These are phyloP conservation scores for Leucoagaricus sp. DNA, from an alignment of 1,284 basidiomycete genomes.

Conservation along the genomic window DNA sequence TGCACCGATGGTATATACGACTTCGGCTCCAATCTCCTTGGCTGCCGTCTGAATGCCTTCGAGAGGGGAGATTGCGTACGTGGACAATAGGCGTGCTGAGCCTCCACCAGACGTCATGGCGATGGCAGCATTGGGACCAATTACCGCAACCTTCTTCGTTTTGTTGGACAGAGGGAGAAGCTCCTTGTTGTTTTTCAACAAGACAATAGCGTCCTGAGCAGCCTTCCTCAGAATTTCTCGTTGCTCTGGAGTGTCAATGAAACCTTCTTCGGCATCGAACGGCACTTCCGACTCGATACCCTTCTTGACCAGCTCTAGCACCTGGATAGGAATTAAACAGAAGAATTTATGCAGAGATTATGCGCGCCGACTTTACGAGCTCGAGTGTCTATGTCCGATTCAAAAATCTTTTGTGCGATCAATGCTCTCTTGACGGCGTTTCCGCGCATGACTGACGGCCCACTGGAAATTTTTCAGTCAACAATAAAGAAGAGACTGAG, in stretches of 20 bases:
- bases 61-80: slow-evolving; percentile 50
- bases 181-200: slow-evolving; percentile 49
- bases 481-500: background rate
- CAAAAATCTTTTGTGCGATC: slow-evolving; percentile 41
- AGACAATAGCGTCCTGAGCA: slow-evolving; percentile 46
- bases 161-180: slow-evolving; percentile 41
- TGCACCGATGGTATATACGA: slow-evolving; percentile 38
- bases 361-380: slow-evolving; percentile 37
- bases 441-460: slow-evolving; percentile 49
- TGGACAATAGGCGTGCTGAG: slow-evolving; percentile 46
- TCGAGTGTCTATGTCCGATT: slow-evolving; percentile 38
- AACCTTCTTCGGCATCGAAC: slow-evolving; percentile 42
- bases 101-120: slow-evolving; percentile 56
- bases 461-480: slow-evolving; percentile 26
- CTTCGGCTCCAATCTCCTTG: slow-evolving; percentile 39
- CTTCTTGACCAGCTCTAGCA: slow-evolving; percentile 39
- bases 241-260: slow-evolving; percentile 44
- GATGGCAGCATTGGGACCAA: slow-evolving; percentile 58
- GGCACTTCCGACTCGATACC: slow-evolving; percentile 43
- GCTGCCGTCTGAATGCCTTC: slow-evolving; percentile 45
- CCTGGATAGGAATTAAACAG: slow-evolving; percentile 26
- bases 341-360: background rate
- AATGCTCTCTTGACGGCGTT: slow-evolving; percentile 42
- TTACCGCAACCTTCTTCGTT: slow-evolving; percentile 50
- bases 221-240: slow-evolving; percentile 42